Evolutionary conservation across 441 rosid species (phyloP).

Genomic region (Metrosideros polymorpha): DNA sequence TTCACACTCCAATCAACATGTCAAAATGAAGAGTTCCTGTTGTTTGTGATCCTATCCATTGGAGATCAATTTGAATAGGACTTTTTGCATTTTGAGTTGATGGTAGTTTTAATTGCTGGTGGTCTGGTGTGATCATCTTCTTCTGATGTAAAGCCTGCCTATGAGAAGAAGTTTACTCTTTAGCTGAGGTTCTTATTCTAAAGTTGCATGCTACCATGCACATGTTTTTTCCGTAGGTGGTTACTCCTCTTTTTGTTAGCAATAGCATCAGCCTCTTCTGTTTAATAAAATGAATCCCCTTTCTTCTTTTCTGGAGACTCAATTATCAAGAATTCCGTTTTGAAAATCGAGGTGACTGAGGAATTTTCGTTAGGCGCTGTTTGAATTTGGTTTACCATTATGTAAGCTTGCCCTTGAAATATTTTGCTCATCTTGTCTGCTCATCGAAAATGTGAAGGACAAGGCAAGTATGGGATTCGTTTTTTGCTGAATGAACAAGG

Average conservation of each 20-base stretch:
- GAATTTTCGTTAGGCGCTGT: not conserved
- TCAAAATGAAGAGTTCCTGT: not conserved
- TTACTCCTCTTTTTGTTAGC: not conserved
- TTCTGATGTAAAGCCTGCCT: not conserved
- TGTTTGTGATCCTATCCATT: not conserved
- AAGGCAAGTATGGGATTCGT: not conserved
- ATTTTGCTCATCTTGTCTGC: not conserved
- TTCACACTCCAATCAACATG: not conserved
- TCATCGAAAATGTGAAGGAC: not conserved
- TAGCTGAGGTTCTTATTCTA: not conserved
- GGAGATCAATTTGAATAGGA: not conserved
- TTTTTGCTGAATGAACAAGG: not conserved
- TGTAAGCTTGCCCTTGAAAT: not conserved
- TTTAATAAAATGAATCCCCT: not conserved
- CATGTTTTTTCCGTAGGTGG: not conserved
- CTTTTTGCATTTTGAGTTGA: not conserved
- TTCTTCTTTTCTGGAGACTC: not conserved
- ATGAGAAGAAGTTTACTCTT: not conserved
- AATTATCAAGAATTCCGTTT: not conserved
- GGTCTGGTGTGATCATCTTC: not conserved
- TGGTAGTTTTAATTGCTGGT: not conserved
- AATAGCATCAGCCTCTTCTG: not conserved
- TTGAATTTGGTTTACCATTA: not conserved
- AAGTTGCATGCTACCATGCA: not conserved
- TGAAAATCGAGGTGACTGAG: not conserved